Evolutionary conservation across 495 filamentous ascomycete species (phyloP).

Genomic region (Amniculicola lignicola): DNA sequence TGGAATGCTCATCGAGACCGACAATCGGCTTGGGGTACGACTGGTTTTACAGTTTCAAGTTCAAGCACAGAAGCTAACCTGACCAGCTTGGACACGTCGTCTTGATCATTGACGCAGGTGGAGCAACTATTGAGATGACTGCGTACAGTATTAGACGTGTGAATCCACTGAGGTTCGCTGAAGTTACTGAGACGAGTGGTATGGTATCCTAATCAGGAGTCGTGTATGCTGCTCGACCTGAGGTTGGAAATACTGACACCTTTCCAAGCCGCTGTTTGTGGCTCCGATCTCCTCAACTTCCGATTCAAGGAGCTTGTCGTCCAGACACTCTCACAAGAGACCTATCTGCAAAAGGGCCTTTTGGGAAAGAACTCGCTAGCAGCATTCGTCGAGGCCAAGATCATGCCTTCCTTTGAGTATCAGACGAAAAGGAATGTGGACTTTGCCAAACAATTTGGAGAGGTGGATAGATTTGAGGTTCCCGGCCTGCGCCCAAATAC

Average conservation of each 20-base stretch:
- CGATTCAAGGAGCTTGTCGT: neutral
- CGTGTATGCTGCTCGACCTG: no score
- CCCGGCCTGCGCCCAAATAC: neutral
- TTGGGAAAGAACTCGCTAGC: neutral
- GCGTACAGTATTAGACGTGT: neutral
- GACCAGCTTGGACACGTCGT: neutral
- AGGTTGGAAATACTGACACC: neutral
- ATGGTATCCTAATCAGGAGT: no score
- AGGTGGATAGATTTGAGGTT: neutral
- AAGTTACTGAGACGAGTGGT: neutral
- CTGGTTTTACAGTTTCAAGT: neutral
- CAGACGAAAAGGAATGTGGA: neutral
- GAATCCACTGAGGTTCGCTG: neutral
- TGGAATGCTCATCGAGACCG: no score
- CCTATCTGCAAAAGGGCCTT: neutral
- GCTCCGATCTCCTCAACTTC: neutral
- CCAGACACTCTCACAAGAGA: neutral
- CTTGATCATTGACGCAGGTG: neutral
- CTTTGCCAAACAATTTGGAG: neutral
- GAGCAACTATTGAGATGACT: neutral
- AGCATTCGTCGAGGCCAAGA: neutral
- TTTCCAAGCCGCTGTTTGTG: neutral
- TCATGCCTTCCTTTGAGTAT: neutral
- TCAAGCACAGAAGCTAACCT: neutral
- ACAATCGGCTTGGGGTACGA: neutral